Evolutionary conservation across 257 asterid genomes (phyloP).

Genomic region (Verbascum thapsus): DNA sequence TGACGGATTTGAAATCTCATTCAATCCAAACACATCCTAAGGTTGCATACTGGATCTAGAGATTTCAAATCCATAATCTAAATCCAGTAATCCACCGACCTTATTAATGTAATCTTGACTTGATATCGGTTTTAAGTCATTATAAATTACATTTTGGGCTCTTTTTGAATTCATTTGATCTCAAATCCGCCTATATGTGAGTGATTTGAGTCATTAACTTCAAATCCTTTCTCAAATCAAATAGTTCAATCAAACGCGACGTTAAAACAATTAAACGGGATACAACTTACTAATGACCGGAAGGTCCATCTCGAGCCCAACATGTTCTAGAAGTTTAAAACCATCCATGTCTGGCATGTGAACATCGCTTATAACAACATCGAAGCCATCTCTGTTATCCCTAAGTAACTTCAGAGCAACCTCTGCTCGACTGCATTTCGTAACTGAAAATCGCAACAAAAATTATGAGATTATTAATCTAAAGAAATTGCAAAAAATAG

Average conservation of each 20-base stretch:
- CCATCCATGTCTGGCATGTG: slow-evolving; percentile 68
- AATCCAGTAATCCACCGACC: no score
- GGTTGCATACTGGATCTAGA: no score
- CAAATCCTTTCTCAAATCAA: no score
- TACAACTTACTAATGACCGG: slow-evolving; percentile 61
- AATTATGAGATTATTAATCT: slow-evolving; percentile 6
- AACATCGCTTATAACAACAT: slow-evolving; percentile 52
- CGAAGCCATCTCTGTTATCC: slow-evolving; percentile 47
- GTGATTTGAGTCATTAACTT: no score
- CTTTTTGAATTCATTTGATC: no score
- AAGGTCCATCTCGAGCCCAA: slow-evolving; percentile 53
- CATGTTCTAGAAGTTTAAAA: slow-evolving; percentile 48
- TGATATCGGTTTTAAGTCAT: no score
- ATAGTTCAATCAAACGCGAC: neutral
- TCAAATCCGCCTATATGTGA: no score
- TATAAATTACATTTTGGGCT: no score
- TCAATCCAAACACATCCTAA: no score
- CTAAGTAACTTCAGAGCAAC: slow-evolving; percentile 61
- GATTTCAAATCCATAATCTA: no score
- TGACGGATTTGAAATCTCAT: no score
- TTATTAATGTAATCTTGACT: no score
- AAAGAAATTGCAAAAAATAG: slow-evolving; percentile 4
- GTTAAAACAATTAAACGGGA: neutral
- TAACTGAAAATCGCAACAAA: slow-evolving; percentile 51
- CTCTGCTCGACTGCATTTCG: slow-evolving; percentile 76